Evolutionary conservation across 768 basidiomycete species (phyloP).

Genomic region (Mycena amicta): DNA sequence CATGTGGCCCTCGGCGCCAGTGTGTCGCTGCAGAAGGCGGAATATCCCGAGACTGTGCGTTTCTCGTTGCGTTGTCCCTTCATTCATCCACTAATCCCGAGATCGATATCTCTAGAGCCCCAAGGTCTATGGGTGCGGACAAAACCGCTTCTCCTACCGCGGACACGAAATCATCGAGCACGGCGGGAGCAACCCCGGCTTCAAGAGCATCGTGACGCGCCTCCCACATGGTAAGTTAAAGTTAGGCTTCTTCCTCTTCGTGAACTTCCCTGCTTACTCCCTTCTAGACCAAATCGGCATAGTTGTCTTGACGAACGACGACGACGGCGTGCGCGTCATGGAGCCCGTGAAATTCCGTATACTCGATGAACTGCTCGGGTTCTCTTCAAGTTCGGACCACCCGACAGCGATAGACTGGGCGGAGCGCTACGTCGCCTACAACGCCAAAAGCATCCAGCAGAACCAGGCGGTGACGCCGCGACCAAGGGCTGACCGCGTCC

Average conservation of each 20-base stretch:
- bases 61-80: no score
- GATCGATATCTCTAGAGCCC: no score
- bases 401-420: conserved; percentile 43
- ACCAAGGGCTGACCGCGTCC: conserved; percentile 20
- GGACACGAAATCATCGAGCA: conserved; percentile 48
- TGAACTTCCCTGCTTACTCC: background rate
- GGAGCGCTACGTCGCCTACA: conserved; percentile 32
- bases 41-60: conserved; percentile 40
- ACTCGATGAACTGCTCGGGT: conserved; percentile 37
- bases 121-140: conserved; percentile 42
- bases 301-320: conserved; percentile 44
- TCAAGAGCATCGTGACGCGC: conserved; percentile 27
- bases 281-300: conserved; percentile 38
- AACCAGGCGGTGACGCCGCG: conserved; percentile 28
- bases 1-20: conserved; percentile 39
- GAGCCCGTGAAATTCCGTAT: conserved; percentile 42
- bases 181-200: conserved; percentile 44
- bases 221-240: conserved; percentile 5
- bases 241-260: background rate
- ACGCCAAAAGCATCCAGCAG: conserved; percentile 24
- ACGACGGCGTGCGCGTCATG: conserved; percentile 33
- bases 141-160: conserved; percentile 41
- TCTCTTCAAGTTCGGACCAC: conserved; percentile 24
- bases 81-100: no score
- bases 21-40: conserved; percentile 36